These are phyloP conservation scores for Endotrypanum monterogeii DNA, from an alignment of 208 protist genomes.

Conservation along the genomic window DNA sequence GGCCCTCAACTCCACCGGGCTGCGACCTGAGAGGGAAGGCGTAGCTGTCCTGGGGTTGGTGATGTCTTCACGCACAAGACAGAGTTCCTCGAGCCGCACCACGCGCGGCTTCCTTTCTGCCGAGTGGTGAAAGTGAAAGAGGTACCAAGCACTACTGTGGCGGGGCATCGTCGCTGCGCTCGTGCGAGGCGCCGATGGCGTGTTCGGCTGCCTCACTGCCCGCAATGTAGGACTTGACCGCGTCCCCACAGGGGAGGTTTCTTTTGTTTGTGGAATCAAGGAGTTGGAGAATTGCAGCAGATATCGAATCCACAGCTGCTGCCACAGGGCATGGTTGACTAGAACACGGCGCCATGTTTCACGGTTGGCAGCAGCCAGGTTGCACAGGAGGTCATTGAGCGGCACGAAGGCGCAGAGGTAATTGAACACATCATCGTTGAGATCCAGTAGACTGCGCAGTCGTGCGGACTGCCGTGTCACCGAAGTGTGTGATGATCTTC, in stretches of 20 bases:
- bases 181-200: neutral
- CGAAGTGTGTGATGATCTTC: neutral
- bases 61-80: slow-evolving; percentile 10
- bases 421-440: slow-evolving; percentile 22
- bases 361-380: slow-evolving; percentile 7
- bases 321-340: slow-evolving; percentile 19
- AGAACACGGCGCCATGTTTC: slow-evolving; percentile 9
- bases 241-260: neutral
- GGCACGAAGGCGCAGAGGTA: slow-evolving; percentile 31
- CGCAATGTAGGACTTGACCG: neutral
- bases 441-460: slow-evolving; percentile 8
- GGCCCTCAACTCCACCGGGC: neutral
- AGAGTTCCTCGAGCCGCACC: slow-evolving; percentile 26
- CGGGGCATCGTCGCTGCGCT: neutral
- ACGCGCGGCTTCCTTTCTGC: slow-evolving; percentile 17
- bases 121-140: slow-evolving; percentile 31
- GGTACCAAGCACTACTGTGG: slow-evolving; percentile 11
- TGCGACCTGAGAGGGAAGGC: neutral
- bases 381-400: slow-evolving; percentile 18
- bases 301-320: slow-evolving; percentile 38
- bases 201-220: neutral
- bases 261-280: slow-evolving; percentile 18
- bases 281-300: slow-evolving; percentile 19
- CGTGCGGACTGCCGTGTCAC: neutral
- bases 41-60: neutral